phyloP scores from a whole-genome alignment of 371 early-diverging fungal species.

The Rhizopus arrhizus region DNA sequence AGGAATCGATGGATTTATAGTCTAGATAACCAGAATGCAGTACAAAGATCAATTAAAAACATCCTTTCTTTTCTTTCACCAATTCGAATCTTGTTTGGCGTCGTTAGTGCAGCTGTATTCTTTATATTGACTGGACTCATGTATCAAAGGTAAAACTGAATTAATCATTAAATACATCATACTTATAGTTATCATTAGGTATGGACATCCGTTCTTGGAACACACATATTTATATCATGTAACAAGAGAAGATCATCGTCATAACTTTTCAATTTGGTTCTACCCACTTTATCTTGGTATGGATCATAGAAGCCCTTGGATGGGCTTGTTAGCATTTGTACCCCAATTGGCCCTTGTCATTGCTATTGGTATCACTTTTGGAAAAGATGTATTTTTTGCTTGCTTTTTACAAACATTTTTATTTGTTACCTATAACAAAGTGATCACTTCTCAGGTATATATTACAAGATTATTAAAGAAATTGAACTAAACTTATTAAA shows the following conservation, averaged over 20 bases:
- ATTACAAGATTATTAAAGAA: not conserved
- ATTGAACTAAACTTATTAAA: not conserved
- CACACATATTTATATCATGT: slow-evolving; percentile 95
- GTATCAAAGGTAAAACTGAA: slow-evolving; percentile 64
- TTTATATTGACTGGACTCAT: slow-evolving; percentile 68
- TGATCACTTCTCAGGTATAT: slow-evolving; percentile 93
- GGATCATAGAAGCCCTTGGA: slow-evolving; percentile 36
- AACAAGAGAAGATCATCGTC: slow-evolving; percentile 94
- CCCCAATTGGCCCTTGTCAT: slow-evolving; percentile 74
- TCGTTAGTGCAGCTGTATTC: slow-evolving; percentile 73
- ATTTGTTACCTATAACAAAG: slow-evolving; percentile 96
- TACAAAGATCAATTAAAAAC: slow-evolving; percentile 6
- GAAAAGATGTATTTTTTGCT: slow-evolving; percentile 83
- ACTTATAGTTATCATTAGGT: slow-evolving; percentile 33
- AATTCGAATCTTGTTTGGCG: slow-evolving; percentile 69
- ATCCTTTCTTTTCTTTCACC: slow-evolving; percentile 49
- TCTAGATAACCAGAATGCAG: not conserved
- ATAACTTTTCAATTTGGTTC: slow-evolving; percentile 97
- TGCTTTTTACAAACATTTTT: slow-evolving; percentile 92
- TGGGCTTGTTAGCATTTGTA: slow-evolving; percentile 68
- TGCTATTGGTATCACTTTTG: slow-evolving; percentile 68
- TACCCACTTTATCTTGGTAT: slow-evolving; percentile 87
- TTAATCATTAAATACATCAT: too few species aligned
- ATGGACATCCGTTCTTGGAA: slow-evolving; percentile 85
- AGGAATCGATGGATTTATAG: slow-evolving; percentile 12